phyloP scores from a whole-genome alignment of 257 asterid genomes.

The Solanum sejunctum region DNA sequence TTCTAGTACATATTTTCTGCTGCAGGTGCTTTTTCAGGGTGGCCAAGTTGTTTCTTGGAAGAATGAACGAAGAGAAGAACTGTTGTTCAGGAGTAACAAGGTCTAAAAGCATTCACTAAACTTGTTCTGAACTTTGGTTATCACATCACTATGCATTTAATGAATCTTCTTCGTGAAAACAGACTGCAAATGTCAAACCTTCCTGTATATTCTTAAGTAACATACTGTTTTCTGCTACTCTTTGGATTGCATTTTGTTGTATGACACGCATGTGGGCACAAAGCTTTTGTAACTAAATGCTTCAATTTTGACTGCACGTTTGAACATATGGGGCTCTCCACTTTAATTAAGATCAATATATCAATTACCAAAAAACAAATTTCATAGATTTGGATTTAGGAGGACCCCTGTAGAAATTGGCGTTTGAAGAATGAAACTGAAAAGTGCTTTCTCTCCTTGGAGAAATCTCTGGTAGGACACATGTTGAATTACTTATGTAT shows the following conservation, averaged over 20 bases:
- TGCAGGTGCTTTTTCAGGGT: constrained; percentile 61
- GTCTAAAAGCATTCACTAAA: constrained; percentile 16
- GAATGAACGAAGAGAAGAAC: constrained; percentile 64
- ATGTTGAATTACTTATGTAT: background rate
- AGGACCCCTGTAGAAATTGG: background rate
- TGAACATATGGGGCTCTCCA: background rate
- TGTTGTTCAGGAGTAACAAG: constrained; percentile 60
- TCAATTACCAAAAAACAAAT: background rate
- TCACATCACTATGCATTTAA: background rate
- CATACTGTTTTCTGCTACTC: background rate
- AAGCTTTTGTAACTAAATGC: background rate
- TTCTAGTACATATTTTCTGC: background rate
- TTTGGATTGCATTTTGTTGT: background rate
- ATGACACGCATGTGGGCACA: background rate
- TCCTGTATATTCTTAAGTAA: background rate
- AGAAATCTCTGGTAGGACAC: background rate
- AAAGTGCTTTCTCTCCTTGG: background rate
- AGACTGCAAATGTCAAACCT: background rate
- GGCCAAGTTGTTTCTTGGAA: constrained; percentile 85
- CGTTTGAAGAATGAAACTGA: background rate
- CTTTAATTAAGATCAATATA: background rate
- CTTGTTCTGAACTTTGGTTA: background rate
- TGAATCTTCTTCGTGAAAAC: background rate
- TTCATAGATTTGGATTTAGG: background rate
- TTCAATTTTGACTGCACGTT: background rate